Evolutionary conservation across 2,329 filamentous ascomycete genomes (phyloP).

Genomic region (Phialophora chinensis): DNA sequence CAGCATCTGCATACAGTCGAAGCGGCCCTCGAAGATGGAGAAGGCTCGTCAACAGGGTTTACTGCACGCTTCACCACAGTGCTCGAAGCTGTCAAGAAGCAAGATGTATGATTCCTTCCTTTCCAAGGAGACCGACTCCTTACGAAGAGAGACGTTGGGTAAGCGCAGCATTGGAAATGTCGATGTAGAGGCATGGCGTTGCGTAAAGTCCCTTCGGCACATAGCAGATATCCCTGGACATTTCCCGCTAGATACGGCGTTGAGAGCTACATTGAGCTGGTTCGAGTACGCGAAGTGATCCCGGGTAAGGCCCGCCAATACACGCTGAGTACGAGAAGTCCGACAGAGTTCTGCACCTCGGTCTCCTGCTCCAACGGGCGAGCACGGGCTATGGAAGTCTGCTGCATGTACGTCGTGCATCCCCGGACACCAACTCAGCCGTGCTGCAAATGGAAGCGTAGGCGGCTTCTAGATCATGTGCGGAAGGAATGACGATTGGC

Average conservation of each 20-base stretch:
- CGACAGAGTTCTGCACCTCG: neutral
- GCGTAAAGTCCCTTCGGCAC: neutral
- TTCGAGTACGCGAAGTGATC: neutral
- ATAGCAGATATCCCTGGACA: neutral
- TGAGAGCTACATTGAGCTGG: neutral
- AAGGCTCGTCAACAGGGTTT: constrained; percentile 27
- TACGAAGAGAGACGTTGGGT: constrained; percentile 18
- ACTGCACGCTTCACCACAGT: constrained; percentile 27
- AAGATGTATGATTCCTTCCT: constrained; percentile 1
- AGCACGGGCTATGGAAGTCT: neutral
- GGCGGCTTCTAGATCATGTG: constrained; percentile 3
- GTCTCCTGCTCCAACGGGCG: neutral
- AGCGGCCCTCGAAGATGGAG: constrained; percentile 38
- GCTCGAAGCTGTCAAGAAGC: constrained; percentile 25
- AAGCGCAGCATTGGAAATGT: constrained; percentile 23
- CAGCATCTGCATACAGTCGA: constrained; percentile 66
- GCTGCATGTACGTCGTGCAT: neutral
- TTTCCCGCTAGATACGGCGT: constrained; percentile 3
- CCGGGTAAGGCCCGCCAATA: neutral
- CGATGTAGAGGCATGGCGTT: constrained; percentile 4
- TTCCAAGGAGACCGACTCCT: neutral
- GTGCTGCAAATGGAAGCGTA: constrained; percentile 4
- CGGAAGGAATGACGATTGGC: constrained; percentile 22
- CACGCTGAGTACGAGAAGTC: neutral
- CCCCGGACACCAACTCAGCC: neutral